A percentile compares a stretch with the other conserved stretches of the same genome.
Evolutionary conservation across 78 protist genomes (phyloP).

Genomic region (Dictyostelium capitatum): DNA sequence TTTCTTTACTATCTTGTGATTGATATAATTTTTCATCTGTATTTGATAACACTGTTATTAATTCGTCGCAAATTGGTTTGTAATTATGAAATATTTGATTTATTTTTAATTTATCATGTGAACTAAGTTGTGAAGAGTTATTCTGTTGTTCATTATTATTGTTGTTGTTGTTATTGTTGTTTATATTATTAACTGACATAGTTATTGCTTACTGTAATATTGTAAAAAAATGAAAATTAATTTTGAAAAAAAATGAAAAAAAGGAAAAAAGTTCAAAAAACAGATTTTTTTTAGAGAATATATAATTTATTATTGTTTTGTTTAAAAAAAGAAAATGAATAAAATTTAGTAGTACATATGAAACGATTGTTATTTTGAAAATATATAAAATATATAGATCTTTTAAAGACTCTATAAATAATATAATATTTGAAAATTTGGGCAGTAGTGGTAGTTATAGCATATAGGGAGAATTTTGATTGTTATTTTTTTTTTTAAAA

Average conservation of each 20-base stretch:
- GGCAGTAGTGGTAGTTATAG: too few relatives aligned
- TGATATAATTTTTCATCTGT: not conserved
- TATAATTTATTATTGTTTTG: not conserved
- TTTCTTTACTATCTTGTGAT: slow-evolving; percentile 1
- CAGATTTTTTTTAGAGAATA: not conserved
- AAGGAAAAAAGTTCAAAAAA: not conserved
- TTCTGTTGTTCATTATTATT: not conserved
- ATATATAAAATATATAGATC: too few relatives aligned
- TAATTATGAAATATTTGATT: slow-evolving; percentile 22
- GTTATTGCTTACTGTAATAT: not conserved
- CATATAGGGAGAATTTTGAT: too few relatives aligned
- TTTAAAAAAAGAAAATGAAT: too few relatives aligned
- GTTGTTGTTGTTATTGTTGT: not conserved
- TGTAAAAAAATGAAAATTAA: not conserved
- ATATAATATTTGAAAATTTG: too few relatives aligned
- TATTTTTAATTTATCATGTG: slow-evolving; percentile 2
- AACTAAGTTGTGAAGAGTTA: not conserved
- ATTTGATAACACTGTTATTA: slow-evolving; percentile 34
- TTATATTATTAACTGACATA: not conserved
- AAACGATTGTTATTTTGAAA: too few relatives aligned
- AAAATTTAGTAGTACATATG: too few relatives aligned
- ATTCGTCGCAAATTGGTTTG: slow-evolving; percentile 59
- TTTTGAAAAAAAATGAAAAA: not conserved
- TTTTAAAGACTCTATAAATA: too few relatives aligned
- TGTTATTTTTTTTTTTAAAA: too few relatives aligned